A percentile compares a stretch with the other conserved stretches of the same genome.
Evolutionary conservation across 345 rosid species (phyloP).

Genomic region (Boechera retrofracta): DNA sequence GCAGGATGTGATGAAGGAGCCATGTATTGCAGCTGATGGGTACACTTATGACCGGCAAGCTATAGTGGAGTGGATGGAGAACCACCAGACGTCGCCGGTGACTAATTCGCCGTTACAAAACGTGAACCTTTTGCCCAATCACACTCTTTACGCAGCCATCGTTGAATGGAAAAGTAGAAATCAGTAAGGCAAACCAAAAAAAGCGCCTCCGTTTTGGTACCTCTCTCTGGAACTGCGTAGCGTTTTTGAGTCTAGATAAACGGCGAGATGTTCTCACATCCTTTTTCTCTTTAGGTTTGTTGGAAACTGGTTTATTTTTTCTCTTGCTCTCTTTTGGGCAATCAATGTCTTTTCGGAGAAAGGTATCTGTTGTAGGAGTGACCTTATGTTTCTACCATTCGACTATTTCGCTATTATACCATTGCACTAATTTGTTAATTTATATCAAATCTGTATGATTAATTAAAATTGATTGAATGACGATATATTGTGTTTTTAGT

Average conservation of each 20-base stretch:
- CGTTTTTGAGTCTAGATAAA: constrained; percentile 8
- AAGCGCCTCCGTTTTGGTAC: constrained; percentile 12
- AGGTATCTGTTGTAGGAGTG: too few species aligned
- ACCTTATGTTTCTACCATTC: too few species aligned
- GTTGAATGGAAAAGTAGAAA: constrained; percentile 64
- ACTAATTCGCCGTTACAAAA: constrained; percentile 56
- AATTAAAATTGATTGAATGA: too few species aligned
- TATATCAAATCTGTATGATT: too few species aligned
- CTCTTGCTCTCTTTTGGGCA: too few species aligned
- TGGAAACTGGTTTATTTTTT: too few species aligned
- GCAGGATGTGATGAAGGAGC: constrained; percentile 82
- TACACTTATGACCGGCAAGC: constrained; percentile 78
- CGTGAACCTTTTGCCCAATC: constrained; percentile 68
- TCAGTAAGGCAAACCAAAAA: constrained; percentile 14
- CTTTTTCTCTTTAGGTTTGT: too few species aligned
- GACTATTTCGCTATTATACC: too few species aligned
- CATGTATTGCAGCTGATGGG: constrained; percentile 91
- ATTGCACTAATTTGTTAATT: too few species aligned
- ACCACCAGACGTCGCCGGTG: constrained; percentile 66
- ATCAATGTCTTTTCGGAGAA: too few species aligned
- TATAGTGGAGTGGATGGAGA: constrained; percentile 72
- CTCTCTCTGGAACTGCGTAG: constrained; percentile 17
- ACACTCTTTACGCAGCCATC: constrained; percentile 69
- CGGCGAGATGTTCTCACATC: constrained; percentile 1
- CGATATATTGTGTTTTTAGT: too few species aligned